Evolutionary conservation across 1,139 yeast genomes (phyloP), one percentile per base, ranked within the genome.

Genomic region (Taiozyma sp.): DNA sequence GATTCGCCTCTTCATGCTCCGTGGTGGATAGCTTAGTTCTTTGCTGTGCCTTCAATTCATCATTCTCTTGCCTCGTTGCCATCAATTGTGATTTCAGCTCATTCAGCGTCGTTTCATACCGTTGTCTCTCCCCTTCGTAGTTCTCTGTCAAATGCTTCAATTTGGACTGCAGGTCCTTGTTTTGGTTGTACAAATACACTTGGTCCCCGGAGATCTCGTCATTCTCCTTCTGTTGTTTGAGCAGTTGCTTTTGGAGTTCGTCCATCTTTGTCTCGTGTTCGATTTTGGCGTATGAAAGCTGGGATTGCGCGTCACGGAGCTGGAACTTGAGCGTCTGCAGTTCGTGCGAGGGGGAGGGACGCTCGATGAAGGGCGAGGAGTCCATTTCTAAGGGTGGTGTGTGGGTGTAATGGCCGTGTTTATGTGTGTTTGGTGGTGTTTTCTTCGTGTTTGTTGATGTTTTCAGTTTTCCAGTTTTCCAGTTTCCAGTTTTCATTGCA

Each of bases 161-260:
- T 47, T 71, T 68, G 1, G 62, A 59, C 1, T 66, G 56, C 9
- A 69, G 55, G 49, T 66, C 67, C 34, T 64, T 65, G 49, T 72
- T 71, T 43, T 68, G 68, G n/a, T 74, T 72, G 52, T 70, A 74
- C 40, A 77, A 61, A 54, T 70, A 69, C 37, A 67, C 61, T 50
- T 73, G 74, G 48, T 75, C 77, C 2, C 70, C 59, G 13, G 73
- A 67, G 1, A 67, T 56, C 3, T 67, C 54, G 40, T 68, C 67
- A 30, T 51, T 49, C 51, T 58, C 50, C 44, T 52, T 26, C 44
- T 55, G 53, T 43, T 53, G 52, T 6, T 60, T 62, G 21, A 65
- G 57, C 16, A 72, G 51, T 28, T 64, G 57, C 21, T 59, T 54
- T 43, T 67, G 19, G 19, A 22, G 42, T 40, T 19, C 10, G 14